Conservation (phyloP, 768 basidiomycete genomes). For the Boletellus ananas region DNA sequence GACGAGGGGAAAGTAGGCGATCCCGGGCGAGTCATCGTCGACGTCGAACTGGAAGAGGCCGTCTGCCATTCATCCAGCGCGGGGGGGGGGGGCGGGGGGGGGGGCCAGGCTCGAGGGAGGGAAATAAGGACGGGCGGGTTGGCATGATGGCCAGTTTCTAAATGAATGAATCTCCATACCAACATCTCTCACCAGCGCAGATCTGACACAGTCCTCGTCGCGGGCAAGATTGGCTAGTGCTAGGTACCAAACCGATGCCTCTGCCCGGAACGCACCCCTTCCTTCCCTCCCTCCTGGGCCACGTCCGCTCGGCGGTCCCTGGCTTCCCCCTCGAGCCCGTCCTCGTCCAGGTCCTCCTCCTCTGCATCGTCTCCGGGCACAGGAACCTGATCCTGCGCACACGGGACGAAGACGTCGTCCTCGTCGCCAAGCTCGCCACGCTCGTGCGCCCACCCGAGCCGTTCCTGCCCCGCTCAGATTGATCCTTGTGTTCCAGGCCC, state of each 20-base stretch:
- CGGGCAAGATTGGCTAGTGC: too few relatives aligned
- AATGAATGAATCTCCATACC: slow-evolving; percentile 18
- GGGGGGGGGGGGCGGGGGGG: slow-evolving; percentile 6
- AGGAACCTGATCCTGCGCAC: slow-evolving; percentile 64
- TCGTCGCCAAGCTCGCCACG: slow-evolving; percentile 54
- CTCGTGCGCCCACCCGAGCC: slow-evolving; percentile 40
- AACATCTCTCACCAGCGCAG: slow-evolving; percentile 8
- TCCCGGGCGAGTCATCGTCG: slow-evolving; percentile 63
- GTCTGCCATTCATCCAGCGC: slow-evolving; percentile 34
- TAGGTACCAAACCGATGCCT: too few relatives aligned
- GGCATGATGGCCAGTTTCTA: too few relatives aligned
- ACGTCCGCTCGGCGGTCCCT: slow-evolving; percentile 43
- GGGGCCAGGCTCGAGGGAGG: slow-evolving; percentile 27
- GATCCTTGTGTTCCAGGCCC: slow-evolving; percentile 40
- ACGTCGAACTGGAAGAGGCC: slow-evolving; percentile 40
- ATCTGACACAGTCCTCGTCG: slow-evolving; percentile 2
- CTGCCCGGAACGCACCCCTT: slow-evolving; percentile 44
- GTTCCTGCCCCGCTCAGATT: slow-evolving; percentile 7
- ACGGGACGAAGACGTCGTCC: slow-evolving; percentile 57
- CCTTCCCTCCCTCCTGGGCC: slow-evolving; percentile 46
- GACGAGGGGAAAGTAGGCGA: slow-evolving; percentile 57
- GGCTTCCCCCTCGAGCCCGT: slow-evolving; percentile 56
- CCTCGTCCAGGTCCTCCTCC: slow-evolving; percentile 62
- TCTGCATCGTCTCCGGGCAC: slow-evolving; percentile 59
- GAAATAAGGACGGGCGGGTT: not conserved